Conservation (phyloP, 306 rosid species). For the Quercus bicolor region DNA sequence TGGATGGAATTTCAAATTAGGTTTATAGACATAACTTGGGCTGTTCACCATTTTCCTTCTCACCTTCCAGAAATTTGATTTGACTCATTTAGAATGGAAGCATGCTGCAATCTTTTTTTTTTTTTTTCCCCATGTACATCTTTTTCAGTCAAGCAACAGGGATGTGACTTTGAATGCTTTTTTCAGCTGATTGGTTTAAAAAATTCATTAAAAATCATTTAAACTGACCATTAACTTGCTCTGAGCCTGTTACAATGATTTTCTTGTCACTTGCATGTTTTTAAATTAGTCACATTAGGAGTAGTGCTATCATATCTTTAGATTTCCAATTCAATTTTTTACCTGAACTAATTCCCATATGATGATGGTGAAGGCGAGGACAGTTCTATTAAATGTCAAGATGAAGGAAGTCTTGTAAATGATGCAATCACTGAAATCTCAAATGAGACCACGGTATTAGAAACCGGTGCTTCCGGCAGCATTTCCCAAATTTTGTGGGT, state of each 20-base stretch:
- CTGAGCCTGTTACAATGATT: not conserved
- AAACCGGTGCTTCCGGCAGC: conserved; percentile 23
- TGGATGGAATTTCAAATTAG: not conserved
- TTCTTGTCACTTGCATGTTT: not conserved
- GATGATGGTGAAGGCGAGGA: conserved; percentile 26
- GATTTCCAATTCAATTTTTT: not conserved
- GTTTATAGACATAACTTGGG: not conserved
- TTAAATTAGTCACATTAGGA: not conserved
- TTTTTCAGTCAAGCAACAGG: not conserved
- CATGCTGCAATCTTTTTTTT: not conserved
- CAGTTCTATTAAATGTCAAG: conserved; percentile 16
- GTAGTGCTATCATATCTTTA: not conserved
- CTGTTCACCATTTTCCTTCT: not conserved
- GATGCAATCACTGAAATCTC: conserved; percentile 9
- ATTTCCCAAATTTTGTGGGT: conserved; percentile 16
- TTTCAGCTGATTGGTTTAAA: not conserved
- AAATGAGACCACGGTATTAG: conserved; percentile 5
- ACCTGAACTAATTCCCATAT: conserved; percentile 18
- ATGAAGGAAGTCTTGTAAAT: conserved; percentile 14
- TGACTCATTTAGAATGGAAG: not conserved
- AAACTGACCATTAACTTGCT: not conserved
- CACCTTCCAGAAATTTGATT: not conserved
- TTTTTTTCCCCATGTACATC: not conserved
- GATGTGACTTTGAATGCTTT: not conserved
- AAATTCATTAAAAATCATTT: not conserved